Evolutionary conservation across 202 grass and related monocot species (phyloP).

Genomic region (Cymbopogon flexuosus): DNA sequence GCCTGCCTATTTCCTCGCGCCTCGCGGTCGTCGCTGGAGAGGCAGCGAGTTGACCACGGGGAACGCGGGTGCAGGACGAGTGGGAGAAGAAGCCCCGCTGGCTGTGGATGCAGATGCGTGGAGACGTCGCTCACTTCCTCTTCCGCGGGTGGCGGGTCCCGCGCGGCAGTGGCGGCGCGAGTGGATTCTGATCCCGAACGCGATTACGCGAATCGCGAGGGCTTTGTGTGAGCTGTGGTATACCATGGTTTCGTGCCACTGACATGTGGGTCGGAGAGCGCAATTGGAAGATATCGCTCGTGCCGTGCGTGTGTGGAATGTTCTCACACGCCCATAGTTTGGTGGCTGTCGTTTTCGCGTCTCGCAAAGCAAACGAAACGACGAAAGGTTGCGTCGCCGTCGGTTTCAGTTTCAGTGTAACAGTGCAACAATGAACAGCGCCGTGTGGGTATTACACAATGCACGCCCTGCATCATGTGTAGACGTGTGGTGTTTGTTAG

Average conservation of each 20-base stretch:
- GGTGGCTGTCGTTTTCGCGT: slow-evolving; percentile 17
- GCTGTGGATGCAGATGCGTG: background rate
- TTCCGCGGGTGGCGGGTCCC: background rate
- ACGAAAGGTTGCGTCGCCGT: background rate
- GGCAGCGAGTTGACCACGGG: slow-evolving; percentile 46
- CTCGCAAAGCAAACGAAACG: background rate
- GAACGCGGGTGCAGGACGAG: background rate
- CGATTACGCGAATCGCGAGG: background rate
- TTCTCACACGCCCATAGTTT: background rate
- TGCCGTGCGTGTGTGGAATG: slow-evolving; percentile 19
- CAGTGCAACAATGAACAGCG: background rate
- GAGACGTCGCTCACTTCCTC: background rate
- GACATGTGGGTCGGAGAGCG: background rate
- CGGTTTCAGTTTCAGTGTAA: background rate
- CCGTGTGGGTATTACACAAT: background rate
- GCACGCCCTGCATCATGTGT: background rate
- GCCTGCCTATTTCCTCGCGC: slow-evolving; percentile 26
- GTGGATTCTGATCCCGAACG: background rate
- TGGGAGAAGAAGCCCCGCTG: background rate
- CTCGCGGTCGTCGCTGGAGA: slow-evolving; percentile 16
- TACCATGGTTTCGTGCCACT: background rate
- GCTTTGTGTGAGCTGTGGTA: background rate
- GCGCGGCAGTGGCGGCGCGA: slow-evolving; percentile 9
- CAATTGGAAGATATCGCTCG: background rate
- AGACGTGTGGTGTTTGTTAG: background rate